Evolutionary conservation across 73 alveolate genomes (phyloP).

Genomic region (Tetrahymena thermophila): DNA sequence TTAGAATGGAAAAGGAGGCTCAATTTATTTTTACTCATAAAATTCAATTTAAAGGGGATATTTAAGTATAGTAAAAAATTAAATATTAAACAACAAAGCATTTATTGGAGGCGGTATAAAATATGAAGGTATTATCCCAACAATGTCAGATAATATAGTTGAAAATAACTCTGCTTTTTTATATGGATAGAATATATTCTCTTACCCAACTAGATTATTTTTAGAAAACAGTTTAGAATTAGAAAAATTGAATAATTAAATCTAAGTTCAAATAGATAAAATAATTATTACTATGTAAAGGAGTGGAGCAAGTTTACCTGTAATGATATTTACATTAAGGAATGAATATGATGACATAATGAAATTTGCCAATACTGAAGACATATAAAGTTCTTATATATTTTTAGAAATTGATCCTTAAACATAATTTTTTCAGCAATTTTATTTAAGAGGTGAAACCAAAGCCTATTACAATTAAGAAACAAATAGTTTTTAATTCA

Average conservation of each 20-base stretch:
- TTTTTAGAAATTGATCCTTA: neutral
- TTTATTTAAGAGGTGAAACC: neutral
- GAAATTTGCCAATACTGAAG: neutral
- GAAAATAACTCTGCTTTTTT: neutral
- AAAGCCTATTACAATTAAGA: neutral
- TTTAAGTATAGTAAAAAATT: too few species aligned
- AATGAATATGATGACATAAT: neutral
- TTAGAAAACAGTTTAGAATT: neutral
- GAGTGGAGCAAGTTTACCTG: neutral
- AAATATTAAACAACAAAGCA: neutral
- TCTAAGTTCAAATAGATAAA: too few species aligned
- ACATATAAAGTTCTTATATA: neutral
- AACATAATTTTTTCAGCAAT: too few species aligned
- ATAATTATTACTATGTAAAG: neutral
- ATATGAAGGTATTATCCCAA: neutral
- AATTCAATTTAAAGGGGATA: neutral
- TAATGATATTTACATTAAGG: neutral
- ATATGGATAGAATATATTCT: neutral
- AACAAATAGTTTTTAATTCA: too few species aligned
- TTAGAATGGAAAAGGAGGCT: neutral
- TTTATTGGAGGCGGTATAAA: neutral
- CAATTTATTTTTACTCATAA: neutral
- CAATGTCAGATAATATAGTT: too few species aligned
- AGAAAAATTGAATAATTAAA: too few species aligned
- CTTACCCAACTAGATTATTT: neutral